Evolutionary conservation across 2,329 filamentous ascomycete genomes (phyloP).

Genomic region (Alternaria dauci): DNA sequence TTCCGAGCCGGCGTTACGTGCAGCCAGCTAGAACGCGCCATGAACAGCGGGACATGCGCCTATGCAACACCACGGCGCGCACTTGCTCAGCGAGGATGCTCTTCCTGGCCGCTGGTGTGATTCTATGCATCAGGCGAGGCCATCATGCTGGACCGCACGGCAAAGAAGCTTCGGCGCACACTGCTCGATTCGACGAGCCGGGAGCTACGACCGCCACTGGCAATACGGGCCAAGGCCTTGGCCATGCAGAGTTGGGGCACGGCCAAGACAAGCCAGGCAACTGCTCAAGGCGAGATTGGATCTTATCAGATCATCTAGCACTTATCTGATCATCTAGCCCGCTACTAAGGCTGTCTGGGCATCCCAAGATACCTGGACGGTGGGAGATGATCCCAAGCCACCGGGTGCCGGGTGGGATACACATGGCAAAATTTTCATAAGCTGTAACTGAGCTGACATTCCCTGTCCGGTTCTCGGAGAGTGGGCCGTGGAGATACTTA

Average conservation of each 20-base stretch:
- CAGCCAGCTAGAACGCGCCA: not conserved
- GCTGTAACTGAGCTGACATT: conserved; percentile 20
- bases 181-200: conserved; percentile 20
- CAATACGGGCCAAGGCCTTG: conserved; percentile 25
- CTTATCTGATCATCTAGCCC: conserved; percentile 44
- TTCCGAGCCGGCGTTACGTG: not conserved
- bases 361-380: conserved; percentile 24
- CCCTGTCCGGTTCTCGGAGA: conserved; percentile 36
- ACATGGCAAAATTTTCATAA: conserved; percentile 30
- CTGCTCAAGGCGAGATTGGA: conserved; percentile 25
- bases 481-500: conserved; percentile 24
- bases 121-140: conserved; percentile 9
- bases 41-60: conserved; percentile 1
- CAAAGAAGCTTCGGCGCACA: conserved; percentile 18
- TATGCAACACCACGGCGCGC: conserved; percentile 6
- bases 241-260: conserved; percentile 16
- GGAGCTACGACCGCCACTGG: conserved; percentile 16
- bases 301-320: conserved; percentile 41
- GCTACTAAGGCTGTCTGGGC: conserved; percentile 25
- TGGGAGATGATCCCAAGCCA: conserved; percentile 33
- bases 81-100: conserved; percentile 1
- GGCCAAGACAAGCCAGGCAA: conserved; percentile 12
- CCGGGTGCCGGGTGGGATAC: conserved; percentile 29
- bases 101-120: not conserved
- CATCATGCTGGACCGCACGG: conserved; percentile 1